phyloP scores from a whole-genome alignment of 768 basidiomycete species.

The Suillus luteus region DNA sequence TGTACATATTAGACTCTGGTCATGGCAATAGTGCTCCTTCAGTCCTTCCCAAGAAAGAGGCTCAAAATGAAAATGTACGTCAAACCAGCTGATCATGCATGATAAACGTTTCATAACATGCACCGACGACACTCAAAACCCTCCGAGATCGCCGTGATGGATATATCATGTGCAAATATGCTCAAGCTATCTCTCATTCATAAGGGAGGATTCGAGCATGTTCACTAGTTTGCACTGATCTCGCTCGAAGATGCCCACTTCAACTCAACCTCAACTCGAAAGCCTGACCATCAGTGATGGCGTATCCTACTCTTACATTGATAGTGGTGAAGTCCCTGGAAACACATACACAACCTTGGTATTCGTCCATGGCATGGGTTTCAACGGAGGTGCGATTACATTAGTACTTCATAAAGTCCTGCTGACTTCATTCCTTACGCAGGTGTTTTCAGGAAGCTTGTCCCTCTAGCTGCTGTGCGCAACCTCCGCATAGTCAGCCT shows the following conservation, averaged over 20 bases:
- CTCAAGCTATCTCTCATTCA: no score
- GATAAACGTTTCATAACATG: no score
- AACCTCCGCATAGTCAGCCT: slow-evolving; percentile 26
- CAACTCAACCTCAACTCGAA: neutral
- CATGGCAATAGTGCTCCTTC: no score
- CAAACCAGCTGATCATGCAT: no score
- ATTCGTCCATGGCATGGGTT: slow-evolving; percentile 14
- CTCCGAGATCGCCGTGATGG: no score
- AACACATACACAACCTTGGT: slow-evolving; percentile 11
- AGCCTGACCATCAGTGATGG: neutral
- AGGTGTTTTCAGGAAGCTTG: slow-evolving; percentile 19
- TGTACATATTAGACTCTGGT: no score
- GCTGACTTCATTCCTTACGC: neutral
- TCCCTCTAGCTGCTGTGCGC: slow-evolving; percentile 23
- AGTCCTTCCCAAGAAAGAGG: no score
- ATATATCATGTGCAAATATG: no score
- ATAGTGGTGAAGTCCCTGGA: neutral
- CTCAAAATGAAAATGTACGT: no score
- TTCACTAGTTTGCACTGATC: no score
- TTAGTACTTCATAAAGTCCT: neutral
- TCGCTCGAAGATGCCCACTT: neutral
- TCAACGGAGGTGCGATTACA: slow-evolving; percentile 11
- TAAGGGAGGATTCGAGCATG: no score
- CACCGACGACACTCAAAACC: no score
- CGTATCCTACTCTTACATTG: slow-evolving; percentile 2